Conservation (phyloP, 768 basidiomycete species). For the Podaxis sp. region DNA sequence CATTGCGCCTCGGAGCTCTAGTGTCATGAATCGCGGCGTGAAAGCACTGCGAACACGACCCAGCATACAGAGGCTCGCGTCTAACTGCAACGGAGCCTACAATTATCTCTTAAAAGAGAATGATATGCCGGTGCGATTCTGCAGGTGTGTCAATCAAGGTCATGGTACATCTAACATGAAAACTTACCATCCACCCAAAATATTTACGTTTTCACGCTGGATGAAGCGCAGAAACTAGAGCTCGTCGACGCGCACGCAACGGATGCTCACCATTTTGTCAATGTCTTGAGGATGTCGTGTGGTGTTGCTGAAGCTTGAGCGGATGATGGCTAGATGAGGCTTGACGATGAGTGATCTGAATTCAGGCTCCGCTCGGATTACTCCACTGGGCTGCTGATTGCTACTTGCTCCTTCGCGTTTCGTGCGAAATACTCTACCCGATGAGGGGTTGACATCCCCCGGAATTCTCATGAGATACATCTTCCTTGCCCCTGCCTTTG, state of each 20-base stretch:
- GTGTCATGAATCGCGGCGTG: slow-evolving; percentile 28
- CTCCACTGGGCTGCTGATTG: neutral
- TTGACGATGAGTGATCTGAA: neutral
- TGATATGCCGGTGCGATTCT: slow-evolving; percentile 24
- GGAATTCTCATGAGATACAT: too few species aligned
- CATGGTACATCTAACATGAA: slow-evolving; percentile 28
- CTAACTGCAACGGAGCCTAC: slow-evolving; percentile 14
- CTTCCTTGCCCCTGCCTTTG: too few species aligned
- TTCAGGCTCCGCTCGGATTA: neutral
- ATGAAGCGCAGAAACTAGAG: slow-evolving; percentile 33
- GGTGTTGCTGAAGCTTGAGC: neutral
- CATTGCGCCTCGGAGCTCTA: slow-evolving; percentile 55
- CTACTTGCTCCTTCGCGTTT: neutral
- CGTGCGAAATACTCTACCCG: neutral
- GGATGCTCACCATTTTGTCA: slow-evolving; percentile 50
- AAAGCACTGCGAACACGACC: slow-evolving; percentile 19
- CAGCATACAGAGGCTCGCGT: slow-evolving; percentile 39
- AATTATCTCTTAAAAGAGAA: slow-evolving; percentile 11
- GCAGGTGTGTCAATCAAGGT: neutral
- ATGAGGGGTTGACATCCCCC: too few species aligned
- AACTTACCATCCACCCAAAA: slow-evolving; percentile 52
- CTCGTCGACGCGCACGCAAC: slow-evolving; percentile 27
- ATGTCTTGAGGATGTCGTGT: slow-evolving; percentile 34
- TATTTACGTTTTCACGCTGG: slow-evolving; percentile 21
- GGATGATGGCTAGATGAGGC: neutral